Evolutionary conservation across 805 yeast genomes (phyloP).

Genomic region (Suhomyces emberorum): DNA sequence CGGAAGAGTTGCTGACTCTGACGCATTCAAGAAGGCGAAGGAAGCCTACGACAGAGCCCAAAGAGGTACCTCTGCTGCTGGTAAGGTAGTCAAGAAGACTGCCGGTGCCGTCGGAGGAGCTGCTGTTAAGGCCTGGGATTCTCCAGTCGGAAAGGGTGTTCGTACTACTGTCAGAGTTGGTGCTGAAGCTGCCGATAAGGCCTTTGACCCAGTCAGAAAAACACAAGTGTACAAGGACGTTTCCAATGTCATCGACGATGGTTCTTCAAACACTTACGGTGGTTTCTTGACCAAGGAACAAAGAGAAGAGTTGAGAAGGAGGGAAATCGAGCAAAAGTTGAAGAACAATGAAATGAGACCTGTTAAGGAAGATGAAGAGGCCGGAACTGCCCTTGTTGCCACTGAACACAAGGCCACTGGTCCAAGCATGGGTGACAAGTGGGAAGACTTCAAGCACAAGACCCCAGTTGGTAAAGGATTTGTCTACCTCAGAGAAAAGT

Average conservation of each 20-base stretch:
- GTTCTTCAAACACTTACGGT: slow-evolving; percentile 85
- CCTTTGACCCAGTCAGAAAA: slow-evolving; percentile 87
- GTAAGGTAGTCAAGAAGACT: slow-evolving; percentile 75
- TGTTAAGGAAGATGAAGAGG: slow-evolving; percentile 73
- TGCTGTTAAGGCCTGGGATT: slow-evolving; percentile 93
- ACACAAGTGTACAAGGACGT: slow-evolving; percentile 89
- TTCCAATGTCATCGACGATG: slow-evolving; percentile 85
- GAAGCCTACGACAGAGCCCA: slow-evolving; percentile 90
- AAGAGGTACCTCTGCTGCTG: slow-evolving; percentile 62
- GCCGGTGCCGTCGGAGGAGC: slow-evolving; percentile 92
- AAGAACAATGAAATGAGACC: slow-evolving; percentile 62
- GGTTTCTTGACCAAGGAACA: slow-evolving; percentile 85
- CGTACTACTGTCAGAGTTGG: slow-evolving; percentile 78
- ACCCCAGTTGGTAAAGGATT: slow-evolving; percentile 66
- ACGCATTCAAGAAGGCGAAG: slow-evolving; percentile 87
- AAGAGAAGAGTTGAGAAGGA: slow-evolving; percentile 63
- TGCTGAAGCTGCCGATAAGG: slow-evolving; percentile 83
- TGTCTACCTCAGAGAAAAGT: slow-evolving; percentile 59
- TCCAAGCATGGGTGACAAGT: slow-evolving; percentile 60
- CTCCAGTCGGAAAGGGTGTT: slow-evolving; percentile 87
- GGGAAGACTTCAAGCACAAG: slow-evolving; percentile 64
- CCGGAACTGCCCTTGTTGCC: slow-evolving; percentile 78
- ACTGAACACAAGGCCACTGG: slow-evolving; percentile 78
- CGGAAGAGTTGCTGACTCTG: slow-evolving; percentile 89
- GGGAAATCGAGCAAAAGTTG: slow-evolving; percentile 50